Percentiles rank a stretch among this genome's conserved stretches.
These are phyloP conservation scores for Russula griseocarnosa DNA, from an alignment of 768 basidiomycete genomes.

Conservation along the genomic window DNA sequence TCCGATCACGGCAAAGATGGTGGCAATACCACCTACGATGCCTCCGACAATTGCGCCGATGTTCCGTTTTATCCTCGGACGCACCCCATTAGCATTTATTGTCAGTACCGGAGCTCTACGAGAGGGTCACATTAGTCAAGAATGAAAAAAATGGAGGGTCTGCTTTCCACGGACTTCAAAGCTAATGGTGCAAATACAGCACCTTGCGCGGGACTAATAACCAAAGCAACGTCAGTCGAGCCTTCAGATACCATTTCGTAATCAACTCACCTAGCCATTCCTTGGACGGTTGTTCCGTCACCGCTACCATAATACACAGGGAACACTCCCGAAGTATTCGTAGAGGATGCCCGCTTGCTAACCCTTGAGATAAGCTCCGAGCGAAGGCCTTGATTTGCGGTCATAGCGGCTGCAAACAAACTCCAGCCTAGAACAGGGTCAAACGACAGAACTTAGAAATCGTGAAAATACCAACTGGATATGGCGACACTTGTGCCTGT, in stretches of 20 bases:
- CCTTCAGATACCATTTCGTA: neutral
- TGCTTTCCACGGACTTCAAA: constrained; percentile 25
- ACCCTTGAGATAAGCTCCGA: constrained; percentile 17
- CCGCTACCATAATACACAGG: constrained; percentile 8
- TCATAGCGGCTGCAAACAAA: constrained; percentile 21
- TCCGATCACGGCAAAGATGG: constrained; percentile 2
- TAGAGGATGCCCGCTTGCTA: constrained; percentile 15
- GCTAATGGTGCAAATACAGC: constrained; percentile 31
- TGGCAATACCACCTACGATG: constrained; percentile 19
- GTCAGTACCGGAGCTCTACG: neutral
- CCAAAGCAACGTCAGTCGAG: neutral
- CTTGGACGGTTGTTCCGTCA: constrained; percentile 1
- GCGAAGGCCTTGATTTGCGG: neutral
- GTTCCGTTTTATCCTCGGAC: neutral
- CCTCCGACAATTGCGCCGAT: constrained; percentile 24
- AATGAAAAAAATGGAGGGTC: neutral
- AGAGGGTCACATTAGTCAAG: neutral
- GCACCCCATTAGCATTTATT: neutral
- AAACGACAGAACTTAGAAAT: neutral
- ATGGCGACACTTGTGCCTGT: neutral
- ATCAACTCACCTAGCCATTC: constrained; percentile 21
- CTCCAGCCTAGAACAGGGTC: constrained; percentile 12
- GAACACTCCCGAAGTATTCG: constrained; percentile 12
- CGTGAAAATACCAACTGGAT: neutral
- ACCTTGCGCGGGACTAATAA: constrained; percentile 29